Evolutionary conservation across 768 basidiomycete genomes (phyloP), one percentile per base, ranked within the genome.

Genomic region (Agrocybe pediades): DNA sequence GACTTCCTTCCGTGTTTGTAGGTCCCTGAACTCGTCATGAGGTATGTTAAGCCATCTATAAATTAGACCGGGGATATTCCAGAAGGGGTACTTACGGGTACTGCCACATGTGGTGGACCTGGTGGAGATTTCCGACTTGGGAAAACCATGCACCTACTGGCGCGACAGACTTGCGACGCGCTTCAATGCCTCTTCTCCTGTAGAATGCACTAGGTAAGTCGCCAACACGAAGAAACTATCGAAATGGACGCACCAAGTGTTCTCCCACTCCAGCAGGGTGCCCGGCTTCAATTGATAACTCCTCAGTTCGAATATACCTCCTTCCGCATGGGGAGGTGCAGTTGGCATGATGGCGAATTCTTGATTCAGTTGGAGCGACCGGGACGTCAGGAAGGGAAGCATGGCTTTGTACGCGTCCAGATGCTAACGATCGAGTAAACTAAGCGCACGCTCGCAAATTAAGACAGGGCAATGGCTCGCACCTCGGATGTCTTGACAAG

Each of bases 51-150:
- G n/a, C n/a, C n/a, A n/a, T n/a, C n/a, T n/a, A n/a, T n/a, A n/a
- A n/a, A n/a, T n/a, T n/a, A n/a, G n/a, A n/a, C n/a, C n/a, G n/a
- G n/a, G n/a, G n/a, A n/a, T n/a, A n/a, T n/a, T n/a, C n/a, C n/a
- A n/a, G n/a, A n/a, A n/a, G n/a, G n/a, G n/a, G n/a, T n/a, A 80
- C 87, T 67, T 63, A 93, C 92, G 87, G 86, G 68, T 96, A 96
- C 72, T 98, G 95, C 96, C 96, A 98, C 74, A 98, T 83, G 72
- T 98, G 96, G 67, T 98, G 91, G 7, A 97, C 96, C 60, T 92
- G 82, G 65, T 92, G 88, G 49, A 92, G 75, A 44, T 88, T 81
- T 47, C 92, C 92, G 43, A 92, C 78, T 69, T 93, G 92, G 51
- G 90, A 89, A 72, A 92, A 95, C 91, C 92, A 94, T n/a, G 90